A percentile compares a stretch with the other conserved stretches of the same genome.
phyloP scores from a whole-genome alignment of 192 early-diverging fungal species.

The Linnemannia zychae region DNA sequence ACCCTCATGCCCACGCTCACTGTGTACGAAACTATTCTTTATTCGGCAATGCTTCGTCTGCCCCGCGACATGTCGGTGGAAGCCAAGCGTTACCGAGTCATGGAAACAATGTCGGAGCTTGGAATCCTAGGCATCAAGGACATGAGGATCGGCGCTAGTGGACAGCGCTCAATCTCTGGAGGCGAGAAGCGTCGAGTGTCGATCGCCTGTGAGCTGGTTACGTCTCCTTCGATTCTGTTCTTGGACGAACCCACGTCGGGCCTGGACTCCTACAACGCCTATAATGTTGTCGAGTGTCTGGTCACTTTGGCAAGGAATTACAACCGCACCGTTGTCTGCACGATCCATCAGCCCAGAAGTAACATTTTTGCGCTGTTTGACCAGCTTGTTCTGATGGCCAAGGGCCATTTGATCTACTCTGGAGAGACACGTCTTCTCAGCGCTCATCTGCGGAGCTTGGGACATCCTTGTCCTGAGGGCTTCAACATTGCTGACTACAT shows the following conservation, averaged over 20 bases:
- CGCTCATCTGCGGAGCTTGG: conserved; percentile 80
- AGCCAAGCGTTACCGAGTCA: conserved; percentile 78
- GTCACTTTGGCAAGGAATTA: conserved; percentile 73
- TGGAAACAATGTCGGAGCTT: conserved; percentile 88
- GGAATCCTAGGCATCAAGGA: conserved; percentile 88
- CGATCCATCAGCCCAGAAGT: conserved; percentile 95
- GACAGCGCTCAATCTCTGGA: conserved; percentile 86
- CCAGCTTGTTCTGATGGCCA: conserved; percentile 86
- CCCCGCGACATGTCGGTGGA: conserved; percentile 77
- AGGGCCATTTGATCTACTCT: conserved; percentile 87
- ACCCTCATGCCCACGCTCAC: conserved; percentile 88
- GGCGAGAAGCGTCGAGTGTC: conserved; percentile 94
- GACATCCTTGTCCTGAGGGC: conserved; percentile 86
- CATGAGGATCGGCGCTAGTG: conserved; percentile 78
- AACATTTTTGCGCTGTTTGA: conserved; percentile 95
- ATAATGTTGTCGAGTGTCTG: conserved; percentile 93
- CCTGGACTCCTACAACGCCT: conserved; percentile 93
- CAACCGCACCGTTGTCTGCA: conserved; percentile 88
- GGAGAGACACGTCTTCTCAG: conserved; percentile 76
- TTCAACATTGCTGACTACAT: conserved; percentile 95
- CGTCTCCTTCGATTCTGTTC: conserved; percentile 91
- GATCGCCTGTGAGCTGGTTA: conserved; percentile 95
- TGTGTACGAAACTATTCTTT: conserved; percentile 91
- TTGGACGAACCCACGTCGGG: conserved; percentile 89
- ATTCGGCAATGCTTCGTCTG: conserved; percentile 88